These are phyloP conservation scores for Phytopythium chamaehyphon DNA, from an alignment of 352 stramenopile species.

Conservation along the genomic window DNA sequence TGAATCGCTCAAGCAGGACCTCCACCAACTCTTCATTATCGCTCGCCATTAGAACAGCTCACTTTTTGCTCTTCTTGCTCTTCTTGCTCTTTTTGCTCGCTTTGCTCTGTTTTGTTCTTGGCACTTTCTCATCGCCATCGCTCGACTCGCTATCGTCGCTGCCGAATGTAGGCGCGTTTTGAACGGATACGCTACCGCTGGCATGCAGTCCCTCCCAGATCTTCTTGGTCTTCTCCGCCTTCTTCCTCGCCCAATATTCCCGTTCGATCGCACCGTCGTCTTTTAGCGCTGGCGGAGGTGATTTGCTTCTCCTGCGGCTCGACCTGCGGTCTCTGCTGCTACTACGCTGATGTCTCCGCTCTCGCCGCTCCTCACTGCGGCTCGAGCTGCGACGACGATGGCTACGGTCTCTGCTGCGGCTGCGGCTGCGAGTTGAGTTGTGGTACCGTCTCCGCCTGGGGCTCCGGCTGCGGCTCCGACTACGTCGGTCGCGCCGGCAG, in stretches of 20 bases:
- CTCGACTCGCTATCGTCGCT: conserved; percentile 35
- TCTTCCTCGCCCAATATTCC: conserved; percentile 53
- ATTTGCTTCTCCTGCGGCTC: background rate
- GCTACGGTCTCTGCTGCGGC: background rate
- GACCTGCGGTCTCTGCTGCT: conserved; percentile 2
- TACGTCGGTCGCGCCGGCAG: conserved; percentile 5
- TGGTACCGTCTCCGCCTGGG: background rate
- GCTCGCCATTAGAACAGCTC: background rate
- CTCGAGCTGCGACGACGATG: conserved; percentile 4
- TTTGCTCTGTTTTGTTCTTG: background rate
- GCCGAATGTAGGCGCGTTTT: conserved; percentile 46
- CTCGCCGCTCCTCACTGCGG: conserved; percentile 3
- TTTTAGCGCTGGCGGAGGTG: background rate
- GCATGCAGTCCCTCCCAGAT: conserved; percentile 47
- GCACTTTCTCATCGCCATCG: conserved; percentile 33
- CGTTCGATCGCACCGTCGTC: conserved; percentile 27
- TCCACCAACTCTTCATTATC: background rate
- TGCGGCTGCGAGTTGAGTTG: background rate
- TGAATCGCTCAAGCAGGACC: background rate
- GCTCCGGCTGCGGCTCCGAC: conserved; percentile 13
- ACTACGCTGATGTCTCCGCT: background rate
- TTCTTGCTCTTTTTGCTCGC: background rate
- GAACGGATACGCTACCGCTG: conserved; percentile 33
- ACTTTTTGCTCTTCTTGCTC: background rate
- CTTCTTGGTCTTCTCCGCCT: conserved; percentile 44